These are phyloP conservation scores for Cystofilobasidium ferigula DNA, from an alignment of 768 basidiomycete genomes.

Conservation along the genomic window DNA sequence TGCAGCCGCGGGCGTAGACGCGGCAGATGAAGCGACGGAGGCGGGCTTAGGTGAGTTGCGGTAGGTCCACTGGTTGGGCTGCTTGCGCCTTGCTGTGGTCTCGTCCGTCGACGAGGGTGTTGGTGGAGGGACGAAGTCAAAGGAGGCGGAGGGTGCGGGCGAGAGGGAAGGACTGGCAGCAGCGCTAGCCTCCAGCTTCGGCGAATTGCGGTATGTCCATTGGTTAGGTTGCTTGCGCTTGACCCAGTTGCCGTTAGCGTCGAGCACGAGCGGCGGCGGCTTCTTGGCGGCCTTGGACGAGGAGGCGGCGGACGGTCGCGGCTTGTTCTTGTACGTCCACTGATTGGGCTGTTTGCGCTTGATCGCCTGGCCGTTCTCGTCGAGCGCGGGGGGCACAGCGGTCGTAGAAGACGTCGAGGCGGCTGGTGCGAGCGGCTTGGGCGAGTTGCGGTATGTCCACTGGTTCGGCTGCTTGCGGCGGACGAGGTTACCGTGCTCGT, in stretches of 20 bases:
- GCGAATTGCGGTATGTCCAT: not conserved
- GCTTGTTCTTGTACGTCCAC: not conserved
- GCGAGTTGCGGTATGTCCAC: not conserved
- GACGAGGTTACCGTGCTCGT: not conserved
- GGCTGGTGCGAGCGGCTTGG: no score
- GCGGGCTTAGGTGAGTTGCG: not conserved
- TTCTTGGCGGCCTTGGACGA: not conserved
- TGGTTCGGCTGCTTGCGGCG: not conserved
- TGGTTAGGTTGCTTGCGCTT: conserved; percentile 2
- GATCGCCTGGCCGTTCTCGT: not conserved
- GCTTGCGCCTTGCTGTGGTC: no score
- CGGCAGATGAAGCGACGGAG: no score
- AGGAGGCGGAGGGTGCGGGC: not conserved
- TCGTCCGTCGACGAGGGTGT: no score
- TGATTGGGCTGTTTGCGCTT: not conserved
- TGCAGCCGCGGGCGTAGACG: no score
- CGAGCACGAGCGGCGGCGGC: not conserved
- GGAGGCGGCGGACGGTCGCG: no score
- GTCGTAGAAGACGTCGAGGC: no score
- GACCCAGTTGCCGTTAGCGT: conserved; percentile 2
- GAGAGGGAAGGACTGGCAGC: not conserved
- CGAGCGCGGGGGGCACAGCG: not conserved
- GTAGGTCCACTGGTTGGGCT: conserved; percentile 2
- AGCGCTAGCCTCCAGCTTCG: no score
- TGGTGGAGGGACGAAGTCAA: not conserved